Conservation (phyloP, 2,329 filamentous ascomycete genomes). For the Venturia pyrina region DNA sequence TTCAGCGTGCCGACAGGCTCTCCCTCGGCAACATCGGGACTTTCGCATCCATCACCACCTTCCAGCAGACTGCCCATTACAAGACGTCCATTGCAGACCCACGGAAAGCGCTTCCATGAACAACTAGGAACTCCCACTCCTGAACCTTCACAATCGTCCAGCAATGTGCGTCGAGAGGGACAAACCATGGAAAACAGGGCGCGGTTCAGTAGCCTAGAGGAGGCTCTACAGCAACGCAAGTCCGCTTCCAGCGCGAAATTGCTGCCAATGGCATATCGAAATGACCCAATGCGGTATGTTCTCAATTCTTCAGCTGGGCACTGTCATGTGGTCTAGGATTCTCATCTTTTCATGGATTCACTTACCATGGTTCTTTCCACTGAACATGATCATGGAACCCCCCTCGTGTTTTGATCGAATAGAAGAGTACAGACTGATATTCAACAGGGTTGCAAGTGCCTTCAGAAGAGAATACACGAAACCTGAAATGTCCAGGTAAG, state of each 20-base stretch:
- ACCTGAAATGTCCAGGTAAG: slow-evolving; percentile 17
- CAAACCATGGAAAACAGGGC: neutral
- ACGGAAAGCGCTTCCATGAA: neutral
- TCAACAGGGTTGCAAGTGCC: neutral
- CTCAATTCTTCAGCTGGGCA: neutral
- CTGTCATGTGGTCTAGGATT: neutral
- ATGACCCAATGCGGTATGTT: slow-evolving; percentile 2
- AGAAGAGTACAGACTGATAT: neutral
- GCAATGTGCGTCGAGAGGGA: neutral
- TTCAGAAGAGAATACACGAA: slow-evolving; percentile 10
- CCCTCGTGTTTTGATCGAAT: neutral
- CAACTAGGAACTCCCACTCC: neutral
- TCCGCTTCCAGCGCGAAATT: slow-evolving; percentile 19
- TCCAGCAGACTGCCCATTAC: neutral
- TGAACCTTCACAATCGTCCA: neutral
- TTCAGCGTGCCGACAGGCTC: neutral
- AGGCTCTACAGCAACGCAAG: slow-evolving; percentile 18
- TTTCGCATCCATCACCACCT: neutral
- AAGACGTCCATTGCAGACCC: neutral
- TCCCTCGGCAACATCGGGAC: neutral
- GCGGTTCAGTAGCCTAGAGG: neutral
- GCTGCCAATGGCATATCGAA: neutral
- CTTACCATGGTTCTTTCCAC: neutral
- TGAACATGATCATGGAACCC: neutral
- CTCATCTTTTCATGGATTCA: neutral